Conservation (phyloP, 306 rosid genomes). For the Vigna angularis region DNA sequence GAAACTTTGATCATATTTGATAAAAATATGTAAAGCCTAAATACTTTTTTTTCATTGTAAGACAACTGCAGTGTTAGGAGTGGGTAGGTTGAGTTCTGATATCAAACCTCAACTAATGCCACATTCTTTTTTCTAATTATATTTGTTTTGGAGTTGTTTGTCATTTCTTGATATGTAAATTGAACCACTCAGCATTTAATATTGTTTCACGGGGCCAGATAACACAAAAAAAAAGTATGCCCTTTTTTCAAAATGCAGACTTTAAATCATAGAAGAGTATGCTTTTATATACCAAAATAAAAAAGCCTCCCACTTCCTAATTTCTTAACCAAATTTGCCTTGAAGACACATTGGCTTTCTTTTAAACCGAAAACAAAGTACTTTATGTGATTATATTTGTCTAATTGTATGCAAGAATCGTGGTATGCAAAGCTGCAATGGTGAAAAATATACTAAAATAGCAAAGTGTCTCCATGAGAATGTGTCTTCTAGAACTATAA, state of each 20-base stretch:
- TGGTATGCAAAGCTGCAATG: background rate
- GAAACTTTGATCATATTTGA: no score
- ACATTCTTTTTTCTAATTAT: no score
- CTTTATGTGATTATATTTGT: background rate
- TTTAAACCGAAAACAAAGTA: background rate
- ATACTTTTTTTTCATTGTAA: no score
- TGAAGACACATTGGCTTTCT: background rate
- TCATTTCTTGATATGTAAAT: background rate
- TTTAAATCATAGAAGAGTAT: no score
- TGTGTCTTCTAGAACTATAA: conserved; percentile 8
- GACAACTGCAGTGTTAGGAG: no score
- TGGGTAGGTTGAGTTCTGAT: conserved; percentile 3
- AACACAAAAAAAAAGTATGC: background rate
- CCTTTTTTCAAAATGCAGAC: background rate
- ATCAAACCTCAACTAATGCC: background rate
- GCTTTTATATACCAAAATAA: no score
- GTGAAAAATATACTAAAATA: background rate
- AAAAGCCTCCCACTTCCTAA: no score
- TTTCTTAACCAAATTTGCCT: no score
- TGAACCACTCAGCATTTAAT: conserved; percentile 9
- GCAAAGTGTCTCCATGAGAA: background rate
- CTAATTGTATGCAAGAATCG: background rate
- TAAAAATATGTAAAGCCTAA: no score
- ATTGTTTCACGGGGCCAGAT: background rate
- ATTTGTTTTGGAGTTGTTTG: no score